These are phyloP conservation scores for Nakazawaea pomicola DNA, from an alignment of 805 yeast species.

Conservation along the genomic window DNA sequence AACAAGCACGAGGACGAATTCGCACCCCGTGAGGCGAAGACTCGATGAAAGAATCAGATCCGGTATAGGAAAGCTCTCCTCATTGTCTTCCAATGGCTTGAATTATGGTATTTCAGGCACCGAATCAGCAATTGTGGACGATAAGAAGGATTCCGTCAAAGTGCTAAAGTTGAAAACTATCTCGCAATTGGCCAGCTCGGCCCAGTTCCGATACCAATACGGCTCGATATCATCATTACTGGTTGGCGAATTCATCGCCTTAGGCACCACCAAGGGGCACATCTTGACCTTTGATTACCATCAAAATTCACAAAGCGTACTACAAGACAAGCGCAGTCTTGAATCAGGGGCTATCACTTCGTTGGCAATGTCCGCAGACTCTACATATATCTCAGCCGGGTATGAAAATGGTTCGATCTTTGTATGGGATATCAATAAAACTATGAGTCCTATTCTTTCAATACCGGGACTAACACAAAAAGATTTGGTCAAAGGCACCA, in stretches of 20 bases:
- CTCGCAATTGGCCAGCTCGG: constrained; percentile 16
- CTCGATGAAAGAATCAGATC: constrained; percentile 10
- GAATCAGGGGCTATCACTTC: constrained; percentile 46
- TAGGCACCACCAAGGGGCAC: constrained; percentile 70
- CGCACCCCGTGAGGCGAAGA: background rate
- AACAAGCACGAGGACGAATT: background rate
- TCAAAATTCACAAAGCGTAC: constrained; percentile 47
- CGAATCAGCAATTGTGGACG: too few relatives aligned
- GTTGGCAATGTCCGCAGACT: constrained; percentile 62
- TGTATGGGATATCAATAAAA: constrained; percentile 57
- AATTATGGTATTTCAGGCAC: too few relatives aligned
- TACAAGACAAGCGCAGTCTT: constrained; percentile 26
- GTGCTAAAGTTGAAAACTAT: constrained; percentile 20
- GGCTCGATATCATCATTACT: constrained; percentile 49
- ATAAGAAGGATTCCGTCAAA: constrained; percentile 4
- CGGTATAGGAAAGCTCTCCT: constrained; percentile 2
- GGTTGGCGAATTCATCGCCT: constrained; percentile 41
- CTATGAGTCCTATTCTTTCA: constrained; percentile 23
- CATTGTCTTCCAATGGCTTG: too few relatives aligned
- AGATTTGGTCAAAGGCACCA: constrained; percentile 17
- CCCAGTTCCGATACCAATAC: constrained; percentile 22
- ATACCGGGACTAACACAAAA: constrained; percentile 24
- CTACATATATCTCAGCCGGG: constrained; percentile 66
- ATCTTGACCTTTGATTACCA: constrained; percentile 64
- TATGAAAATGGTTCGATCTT: constrained; percentile 57